phyloP scores from a whole-genome alignment of 331 rosid species.

The Telfairia occidentalis region DNA sequence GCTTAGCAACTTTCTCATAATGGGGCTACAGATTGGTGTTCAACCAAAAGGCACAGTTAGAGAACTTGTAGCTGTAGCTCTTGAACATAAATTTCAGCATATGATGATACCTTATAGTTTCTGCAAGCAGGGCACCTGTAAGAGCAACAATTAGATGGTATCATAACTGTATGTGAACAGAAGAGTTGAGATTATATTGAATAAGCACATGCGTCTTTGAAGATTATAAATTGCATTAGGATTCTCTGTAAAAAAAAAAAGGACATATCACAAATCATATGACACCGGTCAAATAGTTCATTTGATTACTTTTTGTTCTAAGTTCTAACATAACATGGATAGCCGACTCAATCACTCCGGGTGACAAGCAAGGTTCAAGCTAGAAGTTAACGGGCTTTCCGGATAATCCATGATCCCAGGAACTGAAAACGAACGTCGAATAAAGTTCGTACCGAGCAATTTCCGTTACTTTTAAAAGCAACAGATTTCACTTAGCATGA shows the following conservation, averaged over 20 bases:
- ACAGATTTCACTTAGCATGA: neutral
- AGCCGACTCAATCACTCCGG: neutral
- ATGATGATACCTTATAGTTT: constrained; percentile 70
- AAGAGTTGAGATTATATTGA: neutral
- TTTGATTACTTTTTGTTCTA: neutral
- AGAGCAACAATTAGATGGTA: constrained; percentile 12
- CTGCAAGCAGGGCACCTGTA: constrained; percentile 98
- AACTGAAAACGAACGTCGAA: neutral
- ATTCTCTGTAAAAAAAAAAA: neutral
- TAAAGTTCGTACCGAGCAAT: neutral
- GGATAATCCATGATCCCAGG: neutral
- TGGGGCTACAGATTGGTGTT: constrained; percentile 49
- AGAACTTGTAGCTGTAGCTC: neutral
- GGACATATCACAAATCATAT: neutral
- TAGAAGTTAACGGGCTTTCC: neutral
- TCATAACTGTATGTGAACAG: neutral
- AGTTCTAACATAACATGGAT: neutral
- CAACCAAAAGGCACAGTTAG: constrained; percentile 8
- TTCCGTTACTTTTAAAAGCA: neutral
- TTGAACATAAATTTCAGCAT: constrained; percentile 9
- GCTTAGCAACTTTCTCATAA: constrained; percentile 88
- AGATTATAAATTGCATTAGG: neutral
- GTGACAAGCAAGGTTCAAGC: neutral
- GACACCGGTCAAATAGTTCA: neutral
- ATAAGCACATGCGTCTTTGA: neutral